These are phyloP conservation scores for Acanthamoeba castellanii DNA, from an alignment of 208 protist species.

Conservation along the genomic window DNA sequence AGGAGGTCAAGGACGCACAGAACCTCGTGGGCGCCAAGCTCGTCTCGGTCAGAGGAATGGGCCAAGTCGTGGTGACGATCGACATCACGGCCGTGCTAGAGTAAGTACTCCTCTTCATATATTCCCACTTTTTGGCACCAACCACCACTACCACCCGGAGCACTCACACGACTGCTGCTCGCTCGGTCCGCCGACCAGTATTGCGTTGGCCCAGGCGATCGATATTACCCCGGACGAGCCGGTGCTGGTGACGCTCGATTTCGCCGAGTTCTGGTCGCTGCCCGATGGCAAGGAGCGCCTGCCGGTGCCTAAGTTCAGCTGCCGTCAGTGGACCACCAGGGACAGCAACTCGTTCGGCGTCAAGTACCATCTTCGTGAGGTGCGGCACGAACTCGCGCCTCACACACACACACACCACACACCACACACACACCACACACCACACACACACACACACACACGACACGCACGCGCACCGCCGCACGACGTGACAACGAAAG, in stretches of 20 bases:
- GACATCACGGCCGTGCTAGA: background rate
- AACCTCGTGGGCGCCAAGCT: background rate
- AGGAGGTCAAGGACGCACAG: slow-evolving; percentile 5
- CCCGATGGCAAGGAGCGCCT: background rate
- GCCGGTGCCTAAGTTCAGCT: slow-evolving; percentile 28
- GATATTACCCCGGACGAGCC: slow-evolving; percentile 24
- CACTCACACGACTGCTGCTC: too few relatives aligned
- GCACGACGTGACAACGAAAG: background rate
- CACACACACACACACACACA: too few relatives aligned
- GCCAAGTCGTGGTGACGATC: background rate
- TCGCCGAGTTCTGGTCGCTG: slow-evolving; percentile 7
- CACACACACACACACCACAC: background rate
- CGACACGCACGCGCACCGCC: background rate
- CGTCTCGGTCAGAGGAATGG: background rate
- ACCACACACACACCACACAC: too few relatives aligned
- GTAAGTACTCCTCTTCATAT: background rate
- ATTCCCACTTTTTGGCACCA: too few relatives aligned
- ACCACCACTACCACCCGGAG: too few relatives aligned
- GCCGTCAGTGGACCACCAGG: slow-evolving; percentile 22
- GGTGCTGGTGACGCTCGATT: slow-evolving; percentile 24
- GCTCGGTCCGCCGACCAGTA: background rate
- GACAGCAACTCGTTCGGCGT: slow-evolving; percentile 41
- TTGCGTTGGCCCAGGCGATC: background rate
- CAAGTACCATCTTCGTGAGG: slow-evolving; percentile 54
- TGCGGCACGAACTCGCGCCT: background rate